phyloP scores from a whole-genome alignment of 2,329 filamentous ascomycete genomes.

The Trichoderma lentiforme region DNA sequence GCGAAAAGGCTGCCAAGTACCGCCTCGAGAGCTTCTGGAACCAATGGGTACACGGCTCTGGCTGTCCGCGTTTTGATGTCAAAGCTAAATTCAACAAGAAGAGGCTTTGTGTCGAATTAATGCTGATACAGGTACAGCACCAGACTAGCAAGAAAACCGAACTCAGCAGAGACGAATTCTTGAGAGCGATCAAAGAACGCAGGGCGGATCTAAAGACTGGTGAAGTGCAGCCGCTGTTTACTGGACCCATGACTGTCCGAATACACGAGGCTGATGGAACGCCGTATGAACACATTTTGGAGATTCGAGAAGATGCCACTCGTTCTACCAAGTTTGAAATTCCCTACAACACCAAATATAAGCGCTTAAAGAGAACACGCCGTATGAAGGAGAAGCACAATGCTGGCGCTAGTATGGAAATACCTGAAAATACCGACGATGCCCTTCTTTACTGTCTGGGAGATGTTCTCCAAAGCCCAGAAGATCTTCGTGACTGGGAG shows the following conservation, averaged over 20 bases:
- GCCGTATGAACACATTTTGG: conserved; percentile 95
- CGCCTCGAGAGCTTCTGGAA: conserved; percentile 88
- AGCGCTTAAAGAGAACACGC: conserved; percentile 85
- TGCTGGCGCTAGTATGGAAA: conserved; percentile 57
- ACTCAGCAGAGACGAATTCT: conserved; percentile 71
- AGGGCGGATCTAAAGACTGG: conserved; percentile 65
- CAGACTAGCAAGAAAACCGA: conserved; percentile 40
- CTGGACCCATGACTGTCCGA: conserved; percentile 93
- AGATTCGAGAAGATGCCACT: conserved; percentile 82
- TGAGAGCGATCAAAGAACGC: conserved; percentile 80
- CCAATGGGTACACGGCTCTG: conserved; percentile 86
- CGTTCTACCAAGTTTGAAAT: conserved; percentile 81
- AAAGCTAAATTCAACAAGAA: conserved; percentile 97
- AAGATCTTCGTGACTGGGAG: conserved; percentile 80
- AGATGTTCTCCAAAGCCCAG: conserved; percentile 78
- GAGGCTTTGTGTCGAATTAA: conserved; percentile 89
- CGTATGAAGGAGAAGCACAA: conserved; percentile 72
- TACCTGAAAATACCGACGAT: conserved; percentile 65
- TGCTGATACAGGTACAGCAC: conserved; percentile 72
- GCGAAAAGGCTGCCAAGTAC: conserved; percentile 84
- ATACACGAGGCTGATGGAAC: conserved; percentile 98
- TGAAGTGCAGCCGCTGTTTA: conserved; percentile 75
- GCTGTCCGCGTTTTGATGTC: conserved; percentile 83
- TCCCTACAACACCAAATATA: conserved; percentile 98
- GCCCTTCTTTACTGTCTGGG: conserved; percentile 87